Conservation (phyloP, 2,329 filamentous ascomycete genomes). For the Monilinia aucupariae region DNA sequence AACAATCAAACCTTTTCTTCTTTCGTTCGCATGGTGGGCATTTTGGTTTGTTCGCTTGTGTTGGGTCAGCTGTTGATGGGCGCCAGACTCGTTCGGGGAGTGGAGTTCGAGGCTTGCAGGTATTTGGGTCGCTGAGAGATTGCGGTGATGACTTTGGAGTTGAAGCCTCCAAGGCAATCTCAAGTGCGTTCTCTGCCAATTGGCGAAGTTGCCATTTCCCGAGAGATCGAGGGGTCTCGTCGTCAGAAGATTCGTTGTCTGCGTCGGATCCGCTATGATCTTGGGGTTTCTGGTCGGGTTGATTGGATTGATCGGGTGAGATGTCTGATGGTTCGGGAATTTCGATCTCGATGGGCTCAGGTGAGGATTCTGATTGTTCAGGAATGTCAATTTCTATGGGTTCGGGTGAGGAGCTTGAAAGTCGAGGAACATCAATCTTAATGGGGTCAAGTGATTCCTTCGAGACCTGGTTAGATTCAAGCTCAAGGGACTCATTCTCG, state of each 20-base stretch:
- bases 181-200: constrained; percentile 11
- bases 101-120: constrained; percentile 2
- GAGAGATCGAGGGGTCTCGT: not conserved
- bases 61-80: constrained; percentile 1
- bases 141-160: not conserved
- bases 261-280: constrained; percentile 13
- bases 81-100: constrained; percentile 7
- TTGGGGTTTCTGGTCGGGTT: not conserved
- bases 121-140: not conserved
- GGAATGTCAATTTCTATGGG: not conserved
- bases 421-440: not conserved
- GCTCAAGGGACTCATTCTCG: not conserved
- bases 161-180: constrained; percentile 4
- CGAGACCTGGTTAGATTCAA: not conserved
- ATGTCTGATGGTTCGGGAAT: too few species aligned
- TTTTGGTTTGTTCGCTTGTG: constrained; percentile 14
- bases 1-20: constrained; percentile 15
- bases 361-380: not conserved
- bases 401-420: not conserved
- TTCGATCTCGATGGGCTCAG: too few species aligned
- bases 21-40: constrained; percentile 14
- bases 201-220: constrained; percentile 7
- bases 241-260: constrained; percentile 10
- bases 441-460: not conserved
- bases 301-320: not conserved